Base-by-base conservation (phyloP, 2,329 filamentous ascomycete genomes). In the Clarireedia homoeocarpa region DNA sequence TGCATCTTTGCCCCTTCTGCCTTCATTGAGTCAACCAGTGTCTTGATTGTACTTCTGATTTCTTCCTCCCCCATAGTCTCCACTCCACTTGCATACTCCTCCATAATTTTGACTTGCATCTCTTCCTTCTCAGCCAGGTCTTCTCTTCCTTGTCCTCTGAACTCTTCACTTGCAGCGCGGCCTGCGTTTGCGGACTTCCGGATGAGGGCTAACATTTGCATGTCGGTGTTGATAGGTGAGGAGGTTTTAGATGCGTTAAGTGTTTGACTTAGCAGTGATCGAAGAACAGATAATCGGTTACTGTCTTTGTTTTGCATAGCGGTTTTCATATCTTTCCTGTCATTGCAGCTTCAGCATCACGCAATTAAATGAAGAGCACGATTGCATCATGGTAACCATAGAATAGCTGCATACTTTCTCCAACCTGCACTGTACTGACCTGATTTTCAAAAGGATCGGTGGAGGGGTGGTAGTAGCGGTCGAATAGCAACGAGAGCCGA, bases 161-260 rank as follows among this genome's bases (percentile, higher is more conserved):
- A 89, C 67, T 91, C 85, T 38, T 75, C 74, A 15, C 76, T 76
- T 1, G 88, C 82, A 17, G 84, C 79, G 50, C 78, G 73, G 4
- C 78, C 76, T 2, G 78, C 74, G 45, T 79, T 77, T 23, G 80
- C 78, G 51, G 83, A 79, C 71, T 84, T 86, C 61, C 81, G 79
- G 55, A 94, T 77, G 49, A 91, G 74, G 6, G 77, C 73, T 27
- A 90, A 80, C 55, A 92, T 76, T 66, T 87, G 81, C 61, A 80
- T 77, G 70, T 92, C 87, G 23, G 82, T 88, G 54, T 74, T 75
- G 66, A 91, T 81, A n/a, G 88, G 88, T 40, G 74, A 75, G 40
- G 77, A 67, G 14, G 86, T 89, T 72, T 91, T 91, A 69, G 83
- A 85, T 36, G 86, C 84, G 71, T 91, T 91, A 63, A 85, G 83